Conservation (phyloP, 2,329 filamentous ascomycete species). For the Ophiostoma piceae region DNA sequence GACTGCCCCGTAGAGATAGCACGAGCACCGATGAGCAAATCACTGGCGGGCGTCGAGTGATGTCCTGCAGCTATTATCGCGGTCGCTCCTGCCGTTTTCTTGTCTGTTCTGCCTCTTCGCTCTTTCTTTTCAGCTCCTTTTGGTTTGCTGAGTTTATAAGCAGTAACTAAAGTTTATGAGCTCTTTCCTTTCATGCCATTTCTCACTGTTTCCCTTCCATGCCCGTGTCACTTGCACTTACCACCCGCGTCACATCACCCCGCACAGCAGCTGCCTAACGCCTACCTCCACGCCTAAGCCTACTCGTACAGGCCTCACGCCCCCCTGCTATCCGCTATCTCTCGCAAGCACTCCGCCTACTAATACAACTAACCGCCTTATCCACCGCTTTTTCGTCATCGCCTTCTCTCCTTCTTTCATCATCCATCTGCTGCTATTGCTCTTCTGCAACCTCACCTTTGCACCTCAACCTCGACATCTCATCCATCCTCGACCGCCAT, state of each 20-base stretch:
- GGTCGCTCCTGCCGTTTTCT: neutral
- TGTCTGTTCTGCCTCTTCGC: neutral
- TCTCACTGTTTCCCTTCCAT: neutral
- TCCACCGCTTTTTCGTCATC: conserved; percentile 16
- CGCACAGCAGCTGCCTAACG: conserved; percentile 18
- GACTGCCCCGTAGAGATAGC: conserved; percentile 6
- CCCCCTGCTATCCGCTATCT: conserved; percentile 12
- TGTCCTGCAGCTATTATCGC: neutral
- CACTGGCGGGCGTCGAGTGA: neutral
- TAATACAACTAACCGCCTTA: conserved; percentile 12
- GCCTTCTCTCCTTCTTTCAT: neutral
- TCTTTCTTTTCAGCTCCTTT: neutral
- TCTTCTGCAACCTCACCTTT: neutral
- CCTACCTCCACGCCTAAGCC: neutral
- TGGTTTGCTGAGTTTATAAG: neutral
- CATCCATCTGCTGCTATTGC: neutral
- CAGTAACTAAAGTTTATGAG: neutral
- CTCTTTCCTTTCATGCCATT: neutral
- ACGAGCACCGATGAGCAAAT: neutral
- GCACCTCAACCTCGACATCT: neutral
- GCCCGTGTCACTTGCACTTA: neutral
- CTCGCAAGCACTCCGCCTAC: neutral
- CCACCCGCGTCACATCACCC: conserved; percentile 16
- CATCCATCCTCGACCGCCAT: neutral
- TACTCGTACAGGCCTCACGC: neutral